Conservation (phyloP, 306 rosid genomes). For the Geum urbanum region DNA sequence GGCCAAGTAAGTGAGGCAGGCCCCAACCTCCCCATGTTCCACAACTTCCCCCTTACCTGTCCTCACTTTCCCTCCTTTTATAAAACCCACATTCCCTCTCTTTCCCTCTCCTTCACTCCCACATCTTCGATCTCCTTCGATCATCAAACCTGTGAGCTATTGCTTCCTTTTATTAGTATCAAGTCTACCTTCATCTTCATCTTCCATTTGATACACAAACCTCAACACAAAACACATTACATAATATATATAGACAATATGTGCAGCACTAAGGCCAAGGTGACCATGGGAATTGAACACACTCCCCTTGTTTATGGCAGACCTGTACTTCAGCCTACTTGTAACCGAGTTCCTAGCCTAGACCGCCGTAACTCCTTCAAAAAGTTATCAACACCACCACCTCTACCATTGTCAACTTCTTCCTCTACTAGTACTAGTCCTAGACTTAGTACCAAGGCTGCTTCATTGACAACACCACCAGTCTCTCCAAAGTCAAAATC, state of each 20-base stretch:
- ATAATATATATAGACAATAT: constrained; percentile 26
- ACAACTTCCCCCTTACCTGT: constrained; percentile 32
- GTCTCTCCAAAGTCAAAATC: constrained; percentile 73
- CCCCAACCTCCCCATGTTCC: constrained; percentile 80
- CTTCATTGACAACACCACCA: constrained; percentile 44
- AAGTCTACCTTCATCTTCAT: background rate
- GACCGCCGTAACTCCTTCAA: constrained; percentile 62
- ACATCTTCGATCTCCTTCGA: constrained; percentile 26
- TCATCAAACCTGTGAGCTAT: constrained; percentile 22
- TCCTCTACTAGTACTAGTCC: constrained; percentile 30
- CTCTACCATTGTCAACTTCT: constrained; percentile 32
- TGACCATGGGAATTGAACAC: constrained; percentile 46
- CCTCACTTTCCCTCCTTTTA: constrained; percentile 38
- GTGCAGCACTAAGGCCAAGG: constrained; percentile 74
- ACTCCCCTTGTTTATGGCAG: constrained; percentile 49
- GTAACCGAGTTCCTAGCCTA: constrained; percentile 64
- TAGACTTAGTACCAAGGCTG: constrained; percentile 25
- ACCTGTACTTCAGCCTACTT: constrained; percentile 83
- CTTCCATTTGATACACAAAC: background rate
- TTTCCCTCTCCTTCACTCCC: constrained; percentile 35
- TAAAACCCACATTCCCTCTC: constrained; percentile 44
- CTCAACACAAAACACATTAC: background rate
- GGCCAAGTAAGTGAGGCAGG: constrained; percentile 61
- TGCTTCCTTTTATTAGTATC: constrained; percentile 9
- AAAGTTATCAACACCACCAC: constrained; percentile 45